phyloP scores from a whole-genome alignment of 2,329 filamentous ascomycete species.

The Penicillium sp. region DNA sequence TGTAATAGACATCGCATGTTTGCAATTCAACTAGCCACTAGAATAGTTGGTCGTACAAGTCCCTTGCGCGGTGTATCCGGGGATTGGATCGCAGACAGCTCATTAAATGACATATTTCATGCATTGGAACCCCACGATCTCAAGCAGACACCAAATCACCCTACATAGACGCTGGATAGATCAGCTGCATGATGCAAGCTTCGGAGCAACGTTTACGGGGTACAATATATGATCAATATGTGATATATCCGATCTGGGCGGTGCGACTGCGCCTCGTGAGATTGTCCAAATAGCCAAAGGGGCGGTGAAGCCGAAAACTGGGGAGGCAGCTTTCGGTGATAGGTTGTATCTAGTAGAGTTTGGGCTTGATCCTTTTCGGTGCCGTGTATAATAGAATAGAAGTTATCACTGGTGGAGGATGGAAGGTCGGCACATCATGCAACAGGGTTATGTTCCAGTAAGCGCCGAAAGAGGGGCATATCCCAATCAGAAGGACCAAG shows the following conservation, averaged over 20 bases:
- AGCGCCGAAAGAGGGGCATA: not conserved
- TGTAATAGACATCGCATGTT: conserved; percentile 2
- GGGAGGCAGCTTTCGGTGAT: not conserved
- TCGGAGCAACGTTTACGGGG: conserved; percentile 6
- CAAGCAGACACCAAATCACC: not conserved
- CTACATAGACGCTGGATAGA: conserved; percentile 7
- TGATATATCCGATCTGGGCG: conserved; percentile 7
- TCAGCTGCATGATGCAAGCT: conserved; percentile 20
- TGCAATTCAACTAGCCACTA: conserved; percentile 9
- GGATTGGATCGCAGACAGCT: conserved; percentile 13
- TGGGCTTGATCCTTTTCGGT: not conserved
- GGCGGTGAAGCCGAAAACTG: conserved; percentile 12
- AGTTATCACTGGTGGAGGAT: conserved; percentile 4
- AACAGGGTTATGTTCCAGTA: conserved; percentile 10
- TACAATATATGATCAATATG: not conserved
- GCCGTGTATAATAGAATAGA: not conserved
- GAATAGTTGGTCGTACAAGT: conserved; percentile 13
- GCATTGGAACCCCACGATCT: conserved; percentile 1
- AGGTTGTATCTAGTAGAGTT: conserved; percentile 6
- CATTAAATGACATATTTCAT: conserved; percentile 8
- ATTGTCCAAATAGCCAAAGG: not conserved
- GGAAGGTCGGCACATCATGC: conserved; percentile 3
- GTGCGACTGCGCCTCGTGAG: conserved; percentile 13
- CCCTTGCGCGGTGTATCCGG: conserved; percentile 19
- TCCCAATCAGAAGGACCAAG: not conserved